phyloP scores from a whole-genome alignment of 2,329 filamentous ascomycete genomes.

The Ophiostoma tasmaniense region DNA sequence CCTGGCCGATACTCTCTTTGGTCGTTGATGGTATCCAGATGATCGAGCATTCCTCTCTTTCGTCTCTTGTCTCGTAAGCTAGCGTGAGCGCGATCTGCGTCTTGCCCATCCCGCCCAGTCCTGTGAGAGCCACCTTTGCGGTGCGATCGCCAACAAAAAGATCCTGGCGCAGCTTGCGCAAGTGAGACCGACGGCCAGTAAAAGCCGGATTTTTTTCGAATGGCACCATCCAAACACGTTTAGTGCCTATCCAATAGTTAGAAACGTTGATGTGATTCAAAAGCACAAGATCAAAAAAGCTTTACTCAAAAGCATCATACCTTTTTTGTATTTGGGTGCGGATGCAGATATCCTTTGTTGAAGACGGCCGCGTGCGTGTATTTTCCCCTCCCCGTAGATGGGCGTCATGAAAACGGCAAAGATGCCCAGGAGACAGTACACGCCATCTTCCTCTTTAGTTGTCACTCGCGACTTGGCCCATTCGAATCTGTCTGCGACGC shows the following conservation, averaged over 20 bases:
- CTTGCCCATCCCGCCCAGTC: neutral
- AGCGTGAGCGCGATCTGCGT: neutral
- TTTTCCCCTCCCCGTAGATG: neutral
- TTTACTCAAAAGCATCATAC: neutral
- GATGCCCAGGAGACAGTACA: neutral
- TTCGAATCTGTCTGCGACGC: neutral
- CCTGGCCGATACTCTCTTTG: neutral
- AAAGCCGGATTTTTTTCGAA: neutral
- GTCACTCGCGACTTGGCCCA: neutral
- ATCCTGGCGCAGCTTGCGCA: neutral
- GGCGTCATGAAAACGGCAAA: neutral
- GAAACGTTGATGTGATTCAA: neutral
- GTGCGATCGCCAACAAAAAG: neutral
- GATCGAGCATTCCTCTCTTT: neutral
- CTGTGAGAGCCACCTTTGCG: neutral
- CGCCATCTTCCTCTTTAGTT: neutral
- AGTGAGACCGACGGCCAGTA: neutral
- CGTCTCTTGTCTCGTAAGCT: neutral
- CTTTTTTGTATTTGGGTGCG: neutral
- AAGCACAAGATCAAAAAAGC: neutral
- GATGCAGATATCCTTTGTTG: neutral
- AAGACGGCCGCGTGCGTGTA: neutral
- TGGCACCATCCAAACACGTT: neutral
- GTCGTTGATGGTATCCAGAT: neutral
- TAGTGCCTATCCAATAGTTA: neutral